Conservation (phyloP, 805 yeast genomes). For the Myxozyma monticola region DNA sequence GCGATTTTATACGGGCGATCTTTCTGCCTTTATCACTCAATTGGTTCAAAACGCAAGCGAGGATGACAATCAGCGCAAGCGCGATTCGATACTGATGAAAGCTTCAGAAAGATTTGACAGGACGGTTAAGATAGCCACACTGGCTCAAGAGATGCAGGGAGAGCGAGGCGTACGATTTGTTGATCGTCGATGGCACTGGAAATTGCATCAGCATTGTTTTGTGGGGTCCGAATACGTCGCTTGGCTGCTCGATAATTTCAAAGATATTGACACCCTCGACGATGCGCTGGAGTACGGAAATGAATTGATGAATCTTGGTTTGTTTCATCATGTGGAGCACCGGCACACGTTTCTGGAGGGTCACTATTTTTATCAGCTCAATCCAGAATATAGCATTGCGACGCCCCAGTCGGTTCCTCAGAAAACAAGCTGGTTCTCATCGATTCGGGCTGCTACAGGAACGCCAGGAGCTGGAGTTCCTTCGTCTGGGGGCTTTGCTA, state of each 20-base stretch:
- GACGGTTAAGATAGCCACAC: conserved; percentile 49
- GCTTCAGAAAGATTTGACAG: conserved; percentile 46
- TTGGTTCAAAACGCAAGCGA: conserved; percentile 47
- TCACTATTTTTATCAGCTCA: conserved; percentile 80
- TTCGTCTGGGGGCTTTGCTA: neutral
- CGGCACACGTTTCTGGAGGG: conserved; percentile 89
- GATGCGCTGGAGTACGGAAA: conserved; percentile 84
- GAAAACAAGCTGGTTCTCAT: conserved; percentile 24
- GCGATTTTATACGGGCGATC: conserved; percentile 81
- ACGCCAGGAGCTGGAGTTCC: conserved; percentile 1
- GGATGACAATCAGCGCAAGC: conserved; percentile 36
- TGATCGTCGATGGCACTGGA: conserved; percentile 91
- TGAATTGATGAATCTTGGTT: conserved; percentile 63
- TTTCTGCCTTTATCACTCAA: conserved; percentile 63
- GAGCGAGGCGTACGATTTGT: conserved; percentile 61
- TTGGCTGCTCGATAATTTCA: conserved; percentile 78
- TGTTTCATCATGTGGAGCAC: conserved; percentile 78
- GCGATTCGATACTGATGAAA: conserved; percentile 42
- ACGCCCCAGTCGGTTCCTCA: neutral
- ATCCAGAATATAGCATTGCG: conserved; percentile 48
- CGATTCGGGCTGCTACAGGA: conserved; percentile 14
- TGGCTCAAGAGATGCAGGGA: conserved; percentile 67
- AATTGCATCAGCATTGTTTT: conserved; percentile 72
- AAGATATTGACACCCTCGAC: conserved; percentile 77
- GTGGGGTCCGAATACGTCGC: conserved; percentile 81